Evolutionary conservation across 164 flowering plant genomes (phyloP).

Genomic region (Tetrastigma voinierianum): DNA sequence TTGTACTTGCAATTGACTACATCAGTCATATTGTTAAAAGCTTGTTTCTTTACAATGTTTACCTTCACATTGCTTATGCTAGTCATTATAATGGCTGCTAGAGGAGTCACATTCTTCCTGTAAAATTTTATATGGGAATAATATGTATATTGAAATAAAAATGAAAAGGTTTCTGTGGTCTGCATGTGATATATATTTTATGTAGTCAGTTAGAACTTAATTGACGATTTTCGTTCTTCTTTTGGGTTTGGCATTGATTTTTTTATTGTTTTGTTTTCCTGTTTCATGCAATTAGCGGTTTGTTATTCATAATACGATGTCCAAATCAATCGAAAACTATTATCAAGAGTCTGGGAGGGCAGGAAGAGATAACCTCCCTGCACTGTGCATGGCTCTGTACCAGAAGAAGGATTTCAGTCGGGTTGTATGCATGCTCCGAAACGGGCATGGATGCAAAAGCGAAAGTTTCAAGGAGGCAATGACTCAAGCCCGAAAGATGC

Average conservation of each 20-base stretch:
- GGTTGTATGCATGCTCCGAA: conserved; percentile 84
- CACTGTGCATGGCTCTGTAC: conserved; percentile 76
- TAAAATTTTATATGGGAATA: background rate
- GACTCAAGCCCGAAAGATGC: conserved; percentile 89
- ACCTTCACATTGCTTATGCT: background rate
- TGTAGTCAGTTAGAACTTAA: too few relatives aligned
- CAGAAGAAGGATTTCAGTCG: conserved; percentile 98
- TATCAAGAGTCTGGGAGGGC: conserved; percentile 99
- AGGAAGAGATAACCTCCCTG: conserved; percentile 81
- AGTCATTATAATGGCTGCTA: background rate
- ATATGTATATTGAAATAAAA: background rate
- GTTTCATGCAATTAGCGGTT: conserved; percentile 62
- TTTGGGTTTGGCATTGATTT: background rate
- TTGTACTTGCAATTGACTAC: background rate
- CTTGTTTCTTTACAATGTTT: background rate
- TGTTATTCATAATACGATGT: conserved; percentile 88
- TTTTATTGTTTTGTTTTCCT: background rate
- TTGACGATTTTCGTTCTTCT: too few relatives aligned
- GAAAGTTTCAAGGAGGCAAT: conserved; percentile 68
- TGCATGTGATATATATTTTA: too few relatives aligned
- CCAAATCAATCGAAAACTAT: conserved; percentile 97
- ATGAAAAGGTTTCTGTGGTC: too few relatives aligned
- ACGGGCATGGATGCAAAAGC: conserved; percentile 55
- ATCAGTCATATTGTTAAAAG: background rate
- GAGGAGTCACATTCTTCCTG: too few relatives aligned